Conservation (phyloP, 495 filamentous ascomycete species). For the Trypethelium eluteriae region DNA sequence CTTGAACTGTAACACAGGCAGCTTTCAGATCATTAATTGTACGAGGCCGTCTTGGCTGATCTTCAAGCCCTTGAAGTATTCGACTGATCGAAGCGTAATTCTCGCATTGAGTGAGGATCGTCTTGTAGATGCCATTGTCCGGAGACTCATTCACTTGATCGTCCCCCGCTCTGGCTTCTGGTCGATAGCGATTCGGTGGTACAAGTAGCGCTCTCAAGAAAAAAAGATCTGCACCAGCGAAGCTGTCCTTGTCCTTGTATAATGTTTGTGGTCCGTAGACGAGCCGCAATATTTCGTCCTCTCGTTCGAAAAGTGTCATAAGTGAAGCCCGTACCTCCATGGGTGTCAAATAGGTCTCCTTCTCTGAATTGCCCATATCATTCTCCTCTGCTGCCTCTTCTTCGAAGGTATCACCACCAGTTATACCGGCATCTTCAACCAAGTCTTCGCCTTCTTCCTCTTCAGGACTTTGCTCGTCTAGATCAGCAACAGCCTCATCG, state of each 20-base stretch:
- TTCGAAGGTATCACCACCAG: slow-evolving; percentile 20
- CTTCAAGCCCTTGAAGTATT: slow-evolving; percentile 52
- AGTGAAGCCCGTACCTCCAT: slow-evolving; percentile 70
- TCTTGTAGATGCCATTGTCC: slow-evolving; percentile 76
- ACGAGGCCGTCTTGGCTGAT: slow-evolving; percentile 39
- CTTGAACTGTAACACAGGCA: slow-evolving; percentile 75
- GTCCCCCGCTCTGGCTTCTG: slow-evolving; percentile 71
- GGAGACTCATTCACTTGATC: slow-evolving; percentile 72
- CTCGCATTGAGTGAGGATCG: slow-evolving; percentile 64
- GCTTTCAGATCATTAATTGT: slow-evolving; percentile 57
- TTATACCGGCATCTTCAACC: slow-evolving; percentile 35
- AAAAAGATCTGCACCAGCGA: slow-evolving; percentile 75
- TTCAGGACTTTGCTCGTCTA: slow-evolving; percentile 41
- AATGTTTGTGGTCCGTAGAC: slow-evolving; percentile 70
- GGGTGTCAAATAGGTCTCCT: slow-evolving; percentile 61
- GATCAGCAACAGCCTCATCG: slow-evolving; percentile 68
- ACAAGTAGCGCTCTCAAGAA: slow-evolving; percentile 80
- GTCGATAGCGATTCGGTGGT: slow-evolving; percentile 87
- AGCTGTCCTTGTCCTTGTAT: slow-evolving; percentile 38
- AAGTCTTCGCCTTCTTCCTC: slow-evolving; percentile 40
- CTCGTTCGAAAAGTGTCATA: slow-evolving; percentile 73
- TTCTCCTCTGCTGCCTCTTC: slow-evolving; percentile 44
- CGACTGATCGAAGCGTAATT: slow-evolving; percentile 66
- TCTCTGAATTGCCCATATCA: slow-evolving; percentile 33
- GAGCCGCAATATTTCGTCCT: slow-evolving; percentile 68